Evolutionary conservation across 495 filamentous ascomycete genomes (phyloP), one percentile per base, ranked within the genome.

Genomic region (Viridothelium virens): DNA sequence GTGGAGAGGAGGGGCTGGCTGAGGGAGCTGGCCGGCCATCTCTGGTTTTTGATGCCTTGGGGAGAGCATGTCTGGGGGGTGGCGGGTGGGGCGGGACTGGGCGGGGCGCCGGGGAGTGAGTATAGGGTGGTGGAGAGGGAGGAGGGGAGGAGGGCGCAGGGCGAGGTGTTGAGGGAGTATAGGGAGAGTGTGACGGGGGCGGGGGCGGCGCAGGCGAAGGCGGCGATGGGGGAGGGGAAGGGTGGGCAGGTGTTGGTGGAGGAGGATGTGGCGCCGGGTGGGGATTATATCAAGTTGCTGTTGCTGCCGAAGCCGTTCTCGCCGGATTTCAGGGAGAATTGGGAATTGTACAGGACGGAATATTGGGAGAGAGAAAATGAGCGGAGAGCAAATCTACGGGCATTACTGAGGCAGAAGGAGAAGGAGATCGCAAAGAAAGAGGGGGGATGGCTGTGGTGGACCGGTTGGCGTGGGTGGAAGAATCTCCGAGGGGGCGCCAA

Each of bases 351-450:
- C 75, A 83, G 95, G 41, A 84, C 87, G 37, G 92, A 96, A 66
- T 98, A 96, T 73, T 98, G 94, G 94, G 94, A 96, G 70, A 87
- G 86, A 67, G 95, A 98, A 76, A 98, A 98, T 71, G 91, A 94
- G 77, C 85, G 91, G 2, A 89, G 94, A 14, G 83, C 86, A 4
- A 74, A 88, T 59, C 78, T 96, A 46, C 83, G 91, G 53, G 78
- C 84, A 61, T 87, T 88, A 71, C 73, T 94, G 33, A 82, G 83
- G 62, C 81, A 84, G 66, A 82, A 83, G 4, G 85, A 90, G 68
- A 82, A 82, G 38, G 84, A 86, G 65, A 72, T 89, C 37, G 87
- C 88, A 6, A 83, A 82, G 69, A 76, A 85, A 65, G 81, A 89
- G 56, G 83, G 89, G n/a, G 85, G 88, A 34, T 94, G 90, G 91